These are phyloP conservation scores for Pleochaeta shiraiana DNA, from an alignment of 2,329 filamentous ascomycete genomes.

Conservation along the genomic window DNA sequence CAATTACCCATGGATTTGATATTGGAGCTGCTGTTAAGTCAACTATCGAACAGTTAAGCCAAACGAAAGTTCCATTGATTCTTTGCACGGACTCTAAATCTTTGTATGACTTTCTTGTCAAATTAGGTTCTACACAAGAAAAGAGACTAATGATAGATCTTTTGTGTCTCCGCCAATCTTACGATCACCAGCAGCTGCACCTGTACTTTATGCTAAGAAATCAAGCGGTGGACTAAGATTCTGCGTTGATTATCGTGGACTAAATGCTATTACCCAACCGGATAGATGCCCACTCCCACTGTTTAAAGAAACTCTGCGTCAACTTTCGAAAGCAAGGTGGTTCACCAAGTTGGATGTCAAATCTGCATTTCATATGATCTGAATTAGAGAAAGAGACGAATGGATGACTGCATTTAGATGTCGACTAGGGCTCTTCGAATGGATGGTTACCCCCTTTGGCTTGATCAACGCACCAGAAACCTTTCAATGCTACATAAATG, in stretches of 20 bases:
- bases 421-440: neutral
- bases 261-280: too few relatives aligned
- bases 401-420: neutral
- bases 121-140: slow-evolving; percentile 6
- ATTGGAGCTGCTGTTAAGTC: slow-evolving; percentile 4
- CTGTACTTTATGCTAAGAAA: neutral
- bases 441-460: neutral
- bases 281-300: too few relatives aligned
- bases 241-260: too few relatives aligned
- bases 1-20: slow-evolving; percentile 6
- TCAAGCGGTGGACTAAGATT: too few relatives aligned
- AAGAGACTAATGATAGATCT: slow-evolving; percentile 5
- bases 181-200: neutral
- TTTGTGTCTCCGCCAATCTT: slow-evolving; percentile 1
- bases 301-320: too few relatives aligned
- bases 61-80: neutral
- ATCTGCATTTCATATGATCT: neutral
- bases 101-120: slow-evolving; percentile 5
- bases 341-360: neutral
- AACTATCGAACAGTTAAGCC: neutral
- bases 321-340: neutral
- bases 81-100: slow-evolving; percentile 4
- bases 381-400: neutral
- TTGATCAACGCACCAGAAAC: neutral
- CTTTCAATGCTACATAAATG: neutral